Conservation (phyloP, 495 filamentous ascomycete genomes). For the Hapsidospora chrysogenum region DNA sequence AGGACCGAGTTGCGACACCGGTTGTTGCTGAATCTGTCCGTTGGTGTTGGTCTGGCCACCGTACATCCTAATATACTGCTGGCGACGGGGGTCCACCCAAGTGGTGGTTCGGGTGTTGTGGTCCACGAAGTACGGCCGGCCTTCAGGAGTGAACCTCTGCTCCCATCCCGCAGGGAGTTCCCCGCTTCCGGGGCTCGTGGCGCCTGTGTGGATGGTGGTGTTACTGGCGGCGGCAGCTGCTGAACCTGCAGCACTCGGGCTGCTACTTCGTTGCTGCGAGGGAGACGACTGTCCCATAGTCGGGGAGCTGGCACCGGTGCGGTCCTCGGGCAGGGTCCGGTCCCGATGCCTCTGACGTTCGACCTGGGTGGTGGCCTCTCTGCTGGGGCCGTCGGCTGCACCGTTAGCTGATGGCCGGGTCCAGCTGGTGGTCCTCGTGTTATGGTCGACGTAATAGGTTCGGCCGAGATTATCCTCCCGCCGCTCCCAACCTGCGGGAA, state of each 20-base stretch:
- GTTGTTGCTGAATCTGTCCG: constrained; percentile 90
- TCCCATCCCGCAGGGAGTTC: constrained; percentile 96
- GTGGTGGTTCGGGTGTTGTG: constrained; percentile 97
- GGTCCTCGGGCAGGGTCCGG: constrained; percentile 87
- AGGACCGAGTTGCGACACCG: constrained; percentile 93
- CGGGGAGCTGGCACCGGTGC: constrained; percentile 86
- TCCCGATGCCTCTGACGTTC: constrained; percentile 90
- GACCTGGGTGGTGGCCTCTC: constrained; percentile 68
- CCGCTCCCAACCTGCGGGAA: constrained; percentile 91
- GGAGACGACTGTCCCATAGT: constrained; percentile 43
- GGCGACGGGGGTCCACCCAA: constrained; percentile 96
- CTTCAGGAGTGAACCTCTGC: constrained; percentile 87
- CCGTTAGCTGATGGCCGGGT: constrained; percentile 69
- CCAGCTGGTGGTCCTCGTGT: constrained; percentile 94
- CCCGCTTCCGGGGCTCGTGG: constrained; percentile 85
- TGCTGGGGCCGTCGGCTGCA: constrained; percentile 55
- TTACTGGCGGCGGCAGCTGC: constrained; percentile 34
- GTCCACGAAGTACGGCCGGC: constrained; percentile 93
- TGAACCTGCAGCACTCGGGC: constrained; percentile 21
- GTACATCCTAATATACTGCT: constrained; percentile 98
- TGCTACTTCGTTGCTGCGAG: constrained; percentile 13
- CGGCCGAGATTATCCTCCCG: constrained; percentile 90
- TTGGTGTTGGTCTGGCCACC: constrained; percentile 59
- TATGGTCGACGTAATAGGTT: constrained; percentile 99
- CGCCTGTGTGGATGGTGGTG: constrained; percentile 73